Base-by-base conservation (phyloP, 306 rosid species). In the Canavalia gladiata region DNA sequence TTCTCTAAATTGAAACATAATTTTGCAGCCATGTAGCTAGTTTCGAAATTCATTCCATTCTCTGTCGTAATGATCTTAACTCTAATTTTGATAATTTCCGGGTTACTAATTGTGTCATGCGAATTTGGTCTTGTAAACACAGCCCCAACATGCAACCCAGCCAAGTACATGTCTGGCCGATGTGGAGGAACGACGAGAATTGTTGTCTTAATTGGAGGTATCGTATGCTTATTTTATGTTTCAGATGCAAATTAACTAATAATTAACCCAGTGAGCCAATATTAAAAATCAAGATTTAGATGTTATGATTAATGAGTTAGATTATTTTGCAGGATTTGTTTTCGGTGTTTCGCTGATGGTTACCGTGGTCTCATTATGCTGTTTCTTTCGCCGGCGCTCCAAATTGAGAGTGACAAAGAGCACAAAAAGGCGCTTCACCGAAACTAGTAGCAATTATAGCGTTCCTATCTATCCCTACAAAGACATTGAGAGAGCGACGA, bases 401-500 rank as follows among this genome's bases (percentile, higher is more conserved):
- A 89, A 86, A 76, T 11, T 74, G 71, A 92, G 88, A 81, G 85
- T 88, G 45, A 88, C 89, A 39, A 86, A 85, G 80, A 81, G 87
- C 86, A 90, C 94, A 3, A 95, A 87, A 87, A 89, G 97, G 78
- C 92, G 90, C 34, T 80, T 95, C 54, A 85, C 90, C 0, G 97
- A 93, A 89, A 97, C 99, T 29, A 93, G 97, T 0, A 86, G 88
- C 28, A 85, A 81, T 80, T 87, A 89, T 82, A 81, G 91, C 72
- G 90, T 93, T 50, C 96, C 93, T 2, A 77, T 93, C 37, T 93
- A 91, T 65, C 76, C 90, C 74, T 89, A 88, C 89, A 95, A 85
- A 84, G 98, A 91, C 84, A 90, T 95, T 0, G 96, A 87, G 85
- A 93, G 78, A 83, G 98, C 98, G 54, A 95, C 99, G 3, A 87